These are phyloP conservation scores for Fusarium metavorans DNA, from an alignment of 2,329 filamentous ascomycete species.

Conservation along the genomic window DNA sequence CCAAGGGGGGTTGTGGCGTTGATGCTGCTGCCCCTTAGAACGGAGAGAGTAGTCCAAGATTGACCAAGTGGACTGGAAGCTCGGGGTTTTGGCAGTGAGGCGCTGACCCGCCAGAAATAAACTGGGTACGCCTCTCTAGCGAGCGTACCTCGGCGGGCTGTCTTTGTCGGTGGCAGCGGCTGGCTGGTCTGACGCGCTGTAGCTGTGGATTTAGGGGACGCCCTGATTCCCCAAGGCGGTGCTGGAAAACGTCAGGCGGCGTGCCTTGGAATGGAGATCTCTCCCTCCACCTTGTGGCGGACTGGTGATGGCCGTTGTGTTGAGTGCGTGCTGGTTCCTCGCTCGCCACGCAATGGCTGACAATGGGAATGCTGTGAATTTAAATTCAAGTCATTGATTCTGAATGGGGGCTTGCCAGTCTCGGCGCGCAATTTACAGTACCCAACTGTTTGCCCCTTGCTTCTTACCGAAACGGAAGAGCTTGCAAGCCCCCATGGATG, in stretches of 20 bases:
- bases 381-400: constrained; percentile 13
- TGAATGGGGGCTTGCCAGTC: constrained; percentile 28
- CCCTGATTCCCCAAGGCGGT: constrained; percentile 12
- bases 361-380: constrained; percentile 22
- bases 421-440: constrained; percentile 5
- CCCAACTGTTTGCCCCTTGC: background rate
- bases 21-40: constrained; percentile 42
- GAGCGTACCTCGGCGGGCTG: constrained; percentile 9
- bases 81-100: constrained; percentile 38
- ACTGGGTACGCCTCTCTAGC: constrained; percentile 24
- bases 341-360: constrained; percentile 15
- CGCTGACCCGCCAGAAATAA: constrained; percentile 38
- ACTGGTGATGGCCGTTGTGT: constrained; percentile 17
- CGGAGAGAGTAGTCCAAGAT: constrained; percentile 9
- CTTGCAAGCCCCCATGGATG: background rate
- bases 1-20: constrained; percentile 40
- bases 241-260: constrained; percentile 29
- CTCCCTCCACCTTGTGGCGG: constrained; percentile 8
- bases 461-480: background rate
- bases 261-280: constrained; percentile 34
- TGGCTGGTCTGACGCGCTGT: constrained; percentile 9
- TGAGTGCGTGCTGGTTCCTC: constrained; percentile 5
- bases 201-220: constrained; percentile 32
- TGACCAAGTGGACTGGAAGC: constrained; percentile 35
- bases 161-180: constrained; percentile 8